Base-by-base conservation (phyloP, 352 stramenopile species). In the Bremia lactucae region DNA sequence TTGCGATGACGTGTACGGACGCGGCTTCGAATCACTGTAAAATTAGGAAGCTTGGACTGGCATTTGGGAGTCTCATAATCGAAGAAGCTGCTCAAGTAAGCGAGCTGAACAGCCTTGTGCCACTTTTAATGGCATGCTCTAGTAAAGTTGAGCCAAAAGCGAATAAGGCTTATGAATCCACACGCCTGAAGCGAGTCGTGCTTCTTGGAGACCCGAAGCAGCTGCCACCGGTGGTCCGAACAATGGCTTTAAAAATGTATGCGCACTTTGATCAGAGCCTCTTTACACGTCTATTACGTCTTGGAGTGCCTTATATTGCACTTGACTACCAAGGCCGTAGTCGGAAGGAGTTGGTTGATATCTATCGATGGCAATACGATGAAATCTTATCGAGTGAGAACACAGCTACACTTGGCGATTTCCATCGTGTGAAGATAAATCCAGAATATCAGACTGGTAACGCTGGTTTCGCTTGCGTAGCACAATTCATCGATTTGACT, bases 1-100 rank as follows among this genome's bases (percentile, higher is more conserved):
- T 98, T 14, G 88, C 83, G 4, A 97, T 98, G 87, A 98, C 95
- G 14, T 97, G 85, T 50, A 97, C 90, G 6, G 83, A 98, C 45
- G 89, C 92, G 19, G 95, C 95, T 3, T 70, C 97, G 50, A 85
- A 83, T 18, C 66, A 93, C 22, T 60, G 51, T 14, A 79, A 87
- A 28, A 62, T 98, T 6, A 62, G 94, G 8, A 57, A 91, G 26
- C 50, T 98, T 41, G 85, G 70, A 8, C 57, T 94, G 35, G 51
- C 58, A 8, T 87, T 87, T 42, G 53, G 92, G 46, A 97, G 79
- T 51, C 45, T 98, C 11, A 60, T 98, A 2, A 83, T 99, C 65
- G 92, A 98, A 53, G 96, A 98, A 52, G 94, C 95, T 25, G 88
- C 68, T 1, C 89, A 98, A 46, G 87, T 98, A 49, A 76, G 95